Base-by-base conservation (phyloP, 768 basidiomycete species). In the Pleurotus ostreatus region DNA sequence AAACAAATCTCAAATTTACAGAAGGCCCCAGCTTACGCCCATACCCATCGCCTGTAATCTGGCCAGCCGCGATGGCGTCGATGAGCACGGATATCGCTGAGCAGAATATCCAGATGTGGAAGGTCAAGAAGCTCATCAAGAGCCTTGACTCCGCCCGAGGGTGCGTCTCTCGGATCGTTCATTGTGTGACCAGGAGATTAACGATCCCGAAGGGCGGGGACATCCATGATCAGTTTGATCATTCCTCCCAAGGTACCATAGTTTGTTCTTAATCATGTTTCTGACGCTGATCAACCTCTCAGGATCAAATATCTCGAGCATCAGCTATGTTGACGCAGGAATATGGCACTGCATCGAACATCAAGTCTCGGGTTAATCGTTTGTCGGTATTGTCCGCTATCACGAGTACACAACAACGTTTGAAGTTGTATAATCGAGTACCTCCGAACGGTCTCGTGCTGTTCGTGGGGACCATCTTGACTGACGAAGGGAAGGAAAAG, bases 401-500 rank as follows among this genome's bases (percentile, higher is more conserved):
- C 68, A 98, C 97, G 30, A 94, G 91, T 67, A 98, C 97, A 15
- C 97, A 98, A 71, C 95, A 98, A 62, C 85, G 95, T 55, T 81
- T 99, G 59, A 99, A 99, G 76, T 78, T 99, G 15, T 99, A 98
- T 78, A 93, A 89, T 69, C 85, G 94, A 58, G 94, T 97, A 0
- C 97, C 97, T 1, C 93, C 94, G 2, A 98, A 98, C 61, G 97
- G 95, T 55, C 84, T 99, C 16, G 93, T 98, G 59, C 85, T 99
- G 39, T 99, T 98, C 72, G 97, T 98, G 57, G 97, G 97, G 26
- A 99, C 97, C 9, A 92, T 99, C 65, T 76, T 98, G 54, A 99
- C 96, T 49, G 94, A 98, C 63, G 96, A 98, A 73, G 96, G 96
- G 57, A 99, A 99, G 72, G 97, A 98, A 74, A 98, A 98, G 81